Evolutionary conservation across 208 protist species (phyloP).

Genomic region (Crithidia sp.): DNA sequence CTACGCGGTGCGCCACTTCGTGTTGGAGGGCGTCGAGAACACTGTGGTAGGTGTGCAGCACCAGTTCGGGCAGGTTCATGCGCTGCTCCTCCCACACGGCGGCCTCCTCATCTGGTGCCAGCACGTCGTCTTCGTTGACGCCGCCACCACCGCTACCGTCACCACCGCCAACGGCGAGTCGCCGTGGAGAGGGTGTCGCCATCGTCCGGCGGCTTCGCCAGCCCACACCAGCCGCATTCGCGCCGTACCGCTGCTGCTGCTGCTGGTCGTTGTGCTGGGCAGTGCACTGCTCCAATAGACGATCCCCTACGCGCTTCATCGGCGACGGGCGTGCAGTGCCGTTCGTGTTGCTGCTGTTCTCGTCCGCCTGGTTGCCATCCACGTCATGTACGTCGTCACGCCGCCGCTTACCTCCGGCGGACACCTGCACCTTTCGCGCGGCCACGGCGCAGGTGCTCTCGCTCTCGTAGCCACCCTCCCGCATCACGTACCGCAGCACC

Average conservation of each 20-base stretch:
- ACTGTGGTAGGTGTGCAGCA: constrained; percentile 47
- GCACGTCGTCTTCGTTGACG: constrained; percentile 22
- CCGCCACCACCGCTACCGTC: constrained; percentile 11
- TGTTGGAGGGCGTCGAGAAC: constrained; percentile 21
- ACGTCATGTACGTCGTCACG: neutral
- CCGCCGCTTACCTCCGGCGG: constrained; percentile 4
- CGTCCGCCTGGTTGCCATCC: neutral
- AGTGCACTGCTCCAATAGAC: constrained; percentile 20
- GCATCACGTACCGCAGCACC: constrained; percentile 44
- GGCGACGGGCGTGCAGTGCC: neutral
- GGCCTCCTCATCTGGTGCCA: constrained; percentile 30
- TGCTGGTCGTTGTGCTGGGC: constrained; percentile 26
- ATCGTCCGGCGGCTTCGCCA: neutral
- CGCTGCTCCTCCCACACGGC: constrained; percentile 33
- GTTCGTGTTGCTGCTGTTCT: constrained; percentile 2
- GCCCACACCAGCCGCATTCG: no score
- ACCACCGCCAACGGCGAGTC: neutral
- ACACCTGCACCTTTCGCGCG: constrained; percentile 1
- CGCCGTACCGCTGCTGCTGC: constrained; percentile 13
- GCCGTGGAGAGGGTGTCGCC: neutral
- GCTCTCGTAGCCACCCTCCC: constrained; percentile 56
- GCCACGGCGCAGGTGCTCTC: constrained; percentile 24
- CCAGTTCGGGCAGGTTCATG: constrained; percentile 52
- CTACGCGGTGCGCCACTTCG: constrained; percentile 15
- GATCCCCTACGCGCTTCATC: constrained; percentile 1